Evolutionary conservation across 495 filamentous ascomycete species (phyloP).

Genomic region (Evernia prunastri): DNA sequence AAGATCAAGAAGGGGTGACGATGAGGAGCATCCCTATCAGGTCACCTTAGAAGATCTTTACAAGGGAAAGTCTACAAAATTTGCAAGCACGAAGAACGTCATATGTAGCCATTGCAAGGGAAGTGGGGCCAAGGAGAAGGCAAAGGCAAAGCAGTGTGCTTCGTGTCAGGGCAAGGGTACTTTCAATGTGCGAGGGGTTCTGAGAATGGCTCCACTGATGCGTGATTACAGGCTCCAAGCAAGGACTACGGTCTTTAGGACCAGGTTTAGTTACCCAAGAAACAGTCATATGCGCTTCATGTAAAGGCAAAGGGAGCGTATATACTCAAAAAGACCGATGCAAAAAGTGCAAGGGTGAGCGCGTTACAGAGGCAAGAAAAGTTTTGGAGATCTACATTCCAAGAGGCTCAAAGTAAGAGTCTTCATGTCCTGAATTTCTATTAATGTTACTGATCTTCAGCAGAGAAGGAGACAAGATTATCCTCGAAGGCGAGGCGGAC

Average conservation of each 20-base stretch:
- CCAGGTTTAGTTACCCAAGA: constrained; percentile 75
- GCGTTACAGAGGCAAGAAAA: constrained; percentile 76
- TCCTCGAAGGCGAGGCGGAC: constrained; percentile 90
- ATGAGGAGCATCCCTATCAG: constrained; percentile 86
- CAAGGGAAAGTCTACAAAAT: constrained; percentile 96
- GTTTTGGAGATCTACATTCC: constrained; percentile 94
- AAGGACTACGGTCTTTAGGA: constrained; percentile 68
- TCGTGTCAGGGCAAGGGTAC: constrained; percentile 69
- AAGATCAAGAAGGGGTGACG: constrained; percentile 62
- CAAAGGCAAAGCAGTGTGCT: constrained; percentile 77
- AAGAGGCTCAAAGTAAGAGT: constrained; percentile 62
- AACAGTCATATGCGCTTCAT: constrained; percentile 65
- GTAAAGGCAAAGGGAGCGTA: constrained; percentile 71
- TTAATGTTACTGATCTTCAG: constrained; percentile 23
- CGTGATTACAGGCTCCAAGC: constrained; percentile 47
- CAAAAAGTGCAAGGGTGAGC: constrained; percentile 94
- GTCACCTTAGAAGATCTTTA: constrained; percentile 90
- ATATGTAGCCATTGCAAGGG: constrained; percentile 84
- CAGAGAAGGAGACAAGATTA: constrained; percentile 78
- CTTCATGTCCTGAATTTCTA: not conserved
- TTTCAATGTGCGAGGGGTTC: constrained; percentile 3
- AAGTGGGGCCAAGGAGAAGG: constrained; percentile 83
- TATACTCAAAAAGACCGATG: constrained; percentile 94
- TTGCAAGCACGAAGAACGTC: constrained; percentile 86
- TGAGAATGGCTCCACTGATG: not conserved